A percentile compares a stretch with the other conserved stretches of the same genome.
Conservation (phyloP, 306 rosid genomes). For the Aeschynomene evenia region DNA sequence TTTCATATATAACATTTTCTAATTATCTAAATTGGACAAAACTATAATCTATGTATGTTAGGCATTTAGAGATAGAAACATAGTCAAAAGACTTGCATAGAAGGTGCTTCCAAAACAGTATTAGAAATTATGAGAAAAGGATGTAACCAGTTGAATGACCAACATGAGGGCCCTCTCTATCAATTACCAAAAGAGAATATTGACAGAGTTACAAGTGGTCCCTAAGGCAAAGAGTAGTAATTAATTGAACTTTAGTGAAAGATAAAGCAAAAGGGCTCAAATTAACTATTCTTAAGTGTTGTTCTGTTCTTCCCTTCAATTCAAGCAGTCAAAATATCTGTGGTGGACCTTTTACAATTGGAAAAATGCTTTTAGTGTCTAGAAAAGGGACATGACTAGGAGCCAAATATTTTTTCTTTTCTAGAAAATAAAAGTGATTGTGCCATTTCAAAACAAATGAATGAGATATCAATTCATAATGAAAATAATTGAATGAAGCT, state of each 20-base stretch:
- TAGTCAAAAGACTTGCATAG: slow-evolving; percentile 12
- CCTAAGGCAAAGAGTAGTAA: background rate
- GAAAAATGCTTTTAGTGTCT: slow-evolving; percentile 22
- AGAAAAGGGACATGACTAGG: background rate
- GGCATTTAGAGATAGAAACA: background rate
- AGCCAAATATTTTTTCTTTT: background rate
- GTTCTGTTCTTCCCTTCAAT: background rate
- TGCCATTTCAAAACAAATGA: background rate
- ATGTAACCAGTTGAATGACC: slow-evolving; percentile 6
- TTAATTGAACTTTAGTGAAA: slow-evolving; percentile 32
- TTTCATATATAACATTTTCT: background rate
- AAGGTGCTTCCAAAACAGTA: slow-evolving; percentile 9
- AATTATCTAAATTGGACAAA: slow-evolving; percentile 3
- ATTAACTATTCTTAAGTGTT: slow-evolving; percentile 24
- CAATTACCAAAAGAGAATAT: slow-evolving; percentile 3
- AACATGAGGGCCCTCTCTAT: slow-evolving; percentile 21
- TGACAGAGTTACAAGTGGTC: slow-evolving; percentile 30
- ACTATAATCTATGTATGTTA: background rate
- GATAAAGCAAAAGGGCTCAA: slow-evolving; percentile 39
- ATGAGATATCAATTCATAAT: background rate
- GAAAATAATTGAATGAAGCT: background rate
- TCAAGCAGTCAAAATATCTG: slow-evolving; percentile 4
- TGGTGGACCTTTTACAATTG: slow-evolving; percentile 26
- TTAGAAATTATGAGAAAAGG: slow-evolving; percentile 12
- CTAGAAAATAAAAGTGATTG: slow-evolving; percentile 8